Conservation (phyloP, 1,139 yeast species). For the Magnusiomyces tetraspermus region DNA sequence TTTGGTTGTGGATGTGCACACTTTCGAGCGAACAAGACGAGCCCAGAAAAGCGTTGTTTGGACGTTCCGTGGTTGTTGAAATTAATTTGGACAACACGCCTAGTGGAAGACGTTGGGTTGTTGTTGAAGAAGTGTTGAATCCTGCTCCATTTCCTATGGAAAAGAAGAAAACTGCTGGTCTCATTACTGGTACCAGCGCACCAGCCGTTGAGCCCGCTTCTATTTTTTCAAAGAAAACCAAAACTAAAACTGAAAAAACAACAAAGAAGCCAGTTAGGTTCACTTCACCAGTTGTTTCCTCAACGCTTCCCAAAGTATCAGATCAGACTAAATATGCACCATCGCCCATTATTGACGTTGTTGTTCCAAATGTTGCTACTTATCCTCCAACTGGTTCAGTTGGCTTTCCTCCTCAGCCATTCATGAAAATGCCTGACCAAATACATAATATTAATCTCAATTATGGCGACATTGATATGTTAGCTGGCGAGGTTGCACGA, state of each 20-base stretch:
- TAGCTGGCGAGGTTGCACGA: constrained; percentile 17
- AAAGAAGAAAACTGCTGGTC: constrained; percentile 15
- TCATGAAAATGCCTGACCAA: background rate
- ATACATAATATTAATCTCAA: constrained; percentile 10
- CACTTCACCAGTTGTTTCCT: background rate
- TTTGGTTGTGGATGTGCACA: constrained; percentile 85
- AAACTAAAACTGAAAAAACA: constrained; percentile 1
- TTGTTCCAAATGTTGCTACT: constrained; percentile 4
- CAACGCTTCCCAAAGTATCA: background rate
- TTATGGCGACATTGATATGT: constrained; percentile 16
- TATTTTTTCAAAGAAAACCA: background rate
- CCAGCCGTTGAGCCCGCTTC: background rate
- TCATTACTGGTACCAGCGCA: too few species aligned
- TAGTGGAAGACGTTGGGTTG: constrained; percentile 61
- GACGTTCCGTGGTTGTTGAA: constrained; percentile 68
- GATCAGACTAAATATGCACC: too few species aligned
- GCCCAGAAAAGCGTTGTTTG: constrained; percentile 57
- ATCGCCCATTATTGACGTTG: background rate
- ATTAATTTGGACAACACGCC: constrained; percentile 19
- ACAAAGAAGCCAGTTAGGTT: constrained; percentile 11
- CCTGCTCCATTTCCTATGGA: constrained; percentile 25
- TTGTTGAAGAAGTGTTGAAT: constrained; percentile 49
- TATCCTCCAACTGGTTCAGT: too few species aligned
- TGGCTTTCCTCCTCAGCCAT: background rate
- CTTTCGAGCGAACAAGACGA: constrained; percentile 67